phyloP scores from a whole-genome alignment of 139 green algal species.

The Ulvella scutata region DNA sequence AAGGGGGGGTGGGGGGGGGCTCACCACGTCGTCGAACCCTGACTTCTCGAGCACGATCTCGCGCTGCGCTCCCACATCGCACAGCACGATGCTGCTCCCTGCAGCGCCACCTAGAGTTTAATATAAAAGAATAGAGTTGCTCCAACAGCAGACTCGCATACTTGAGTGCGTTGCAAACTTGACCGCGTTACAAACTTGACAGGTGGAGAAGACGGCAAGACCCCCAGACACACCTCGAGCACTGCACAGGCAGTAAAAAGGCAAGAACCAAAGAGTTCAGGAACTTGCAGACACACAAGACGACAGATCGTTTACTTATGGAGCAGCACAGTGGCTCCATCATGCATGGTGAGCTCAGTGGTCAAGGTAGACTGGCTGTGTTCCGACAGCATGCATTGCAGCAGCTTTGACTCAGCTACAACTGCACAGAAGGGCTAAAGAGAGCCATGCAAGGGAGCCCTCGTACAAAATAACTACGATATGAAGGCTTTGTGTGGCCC shows the following conservation, averaged over 20 bases:
- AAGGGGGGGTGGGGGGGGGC: no score
- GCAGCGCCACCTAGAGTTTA: not conserved
- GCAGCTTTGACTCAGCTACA: not conserved
- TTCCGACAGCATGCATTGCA: not conserved
- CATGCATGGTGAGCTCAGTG: no score
- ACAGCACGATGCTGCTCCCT: constrained; percentile 17
- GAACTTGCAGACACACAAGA: no score
- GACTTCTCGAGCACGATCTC: constrained; percentile 28
- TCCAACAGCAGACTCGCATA: not conserved
- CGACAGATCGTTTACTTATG: no score
- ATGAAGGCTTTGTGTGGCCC: not conserved
- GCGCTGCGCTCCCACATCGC: constrained; percentile 12
- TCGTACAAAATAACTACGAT: constrained; percentile 10
- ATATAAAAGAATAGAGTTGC: not conserved
- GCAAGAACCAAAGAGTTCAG: no score
- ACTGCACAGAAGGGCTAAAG: constrained; percentile 45
- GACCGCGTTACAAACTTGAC: not conserved
- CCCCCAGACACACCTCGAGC: no score
- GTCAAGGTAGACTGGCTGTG: not conserved
- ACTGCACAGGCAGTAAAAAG: no score
- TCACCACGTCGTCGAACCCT: constrained; percentile 47
- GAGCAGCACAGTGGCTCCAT: no score
- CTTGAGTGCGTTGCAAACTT: not conserved
- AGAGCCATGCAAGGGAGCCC: constrained; percentile 10
- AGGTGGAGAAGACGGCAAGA: not conserved